Conservation (phyloP, 495 filamentous ascomycete genomes). For the Penicillium paxilli region DNA sequence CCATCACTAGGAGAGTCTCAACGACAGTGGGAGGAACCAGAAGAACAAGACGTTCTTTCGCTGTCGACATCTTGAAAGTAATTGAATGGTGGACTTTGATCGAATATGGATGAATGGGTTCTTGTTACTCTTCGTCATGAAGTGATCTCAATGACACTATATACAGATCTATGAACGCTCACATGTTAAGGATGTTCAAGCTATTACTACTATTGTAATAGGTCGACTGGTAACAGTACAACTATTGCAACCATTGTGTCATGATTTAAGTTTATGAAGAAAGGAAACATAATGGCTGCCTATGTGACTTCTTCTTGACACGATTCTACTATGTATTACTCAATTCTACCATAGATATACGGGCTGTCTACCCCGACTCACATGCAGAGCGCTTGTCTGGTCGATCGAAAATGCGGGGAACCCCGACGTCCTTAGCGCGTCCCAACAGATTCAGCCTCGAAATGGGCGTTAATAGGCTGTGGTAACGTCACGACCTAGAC, state of each 20-base stretch:
- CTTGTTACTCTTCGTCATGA: no score
- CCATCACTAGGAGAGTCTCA: slow-evolving; percentile 6
- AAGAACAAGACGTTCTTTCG: slow-evolving; percentile 5
- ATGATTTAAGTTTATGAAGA: background rate
- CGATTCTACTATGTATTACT: background rate
- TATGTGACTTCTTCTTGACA: background rate
- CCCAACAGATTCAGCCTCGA: slow-evolving; percentile 8
- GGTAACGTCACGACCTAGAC: background rate
- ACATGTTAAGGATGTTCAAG: no score
- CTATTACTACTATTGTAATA: no score
- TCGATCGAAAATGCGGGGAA: slow-evolving; percentile 15
- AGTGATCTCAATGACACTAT: no score
- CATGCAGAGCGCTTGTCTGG: slow-evolving; percentile 3
- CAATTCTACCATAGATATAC: background rate
- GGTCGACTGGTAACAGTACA: no score
- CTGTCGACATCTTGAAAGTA: slow-evolving; percentile 4
- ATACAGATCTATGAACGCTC: background rate
- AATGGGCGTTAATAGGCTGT: background rate
- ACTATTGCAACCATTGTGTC: no score
- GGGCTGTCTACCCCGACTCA: background rate
- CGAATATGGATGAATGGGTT: background rate
- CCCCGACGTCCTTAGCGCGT: slow-evolving; percentile 7
- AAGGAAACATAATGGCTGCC: background rate
- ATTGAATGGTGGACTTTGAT: background rate
- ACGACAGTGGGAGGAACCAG: slow-evolving; percentile 6